Base-by-base conservation (phyloP, 176 grass and related monocot genomes). In the Musa acuminata region DNA sequence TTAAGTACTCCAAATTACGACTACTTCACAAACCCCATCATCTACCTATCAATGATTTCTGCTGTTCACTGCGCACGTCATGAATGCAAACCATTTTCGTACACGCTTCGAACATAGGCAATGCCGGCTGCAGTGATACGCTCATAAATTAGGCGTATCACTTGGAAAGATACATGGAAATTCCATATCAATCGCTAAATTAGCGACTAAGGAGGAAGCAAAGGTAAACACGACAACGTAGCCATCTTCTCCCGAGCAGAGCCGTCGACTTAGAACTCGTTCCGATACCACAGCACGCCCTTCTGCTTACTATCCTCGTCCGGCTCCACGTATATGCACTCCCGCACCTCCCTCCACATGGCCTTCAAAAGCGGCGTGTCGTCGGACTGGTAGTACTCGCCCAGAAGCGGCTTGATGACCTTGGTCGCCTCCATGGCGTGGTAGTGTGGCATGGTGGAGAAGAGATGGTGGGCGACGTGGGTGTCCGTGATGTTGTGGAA, bases 401-500 rank as follows among this genome's bases (percentile, higher is more conserved):
- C 89, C 13, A 96, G 90, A 80, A 96, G 82, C 21, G 93, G 93
- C 75, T 81, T 79, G 87, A 96, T 96, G 8, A 83, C 93, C 85
- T 86, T 90, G 64, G 93, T 96, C 0, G 89, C 93, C 81, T 96
- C 93, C 93, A 90, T 90, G 85, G 93, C 93, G 71, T 96, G 85
- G 81, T 96, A 96, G 85, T 96, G 93, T 8, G 93, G 93, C 89
- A 96, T 96, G 75, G 85, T 96, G 73, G 93, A 96, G 85, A 96
- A 96, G 78, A 96, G 90, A 84, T 96, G 93, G 85, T 96, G 93
- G 29, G 93, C 87, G 6, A 92, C 93, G 78, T 96, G 93, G 1
- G 93, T 96, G 84, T 96, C 93, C 0, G 93, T 96, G 83, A 96
- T 96, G 85, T 96, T 87, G 78, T 96, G 93, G 83, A 96, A 96